Evolutionary conservation across 176 grass and related monocot species (phyloP).

Genomic region (Eleusine indica): DNA sequence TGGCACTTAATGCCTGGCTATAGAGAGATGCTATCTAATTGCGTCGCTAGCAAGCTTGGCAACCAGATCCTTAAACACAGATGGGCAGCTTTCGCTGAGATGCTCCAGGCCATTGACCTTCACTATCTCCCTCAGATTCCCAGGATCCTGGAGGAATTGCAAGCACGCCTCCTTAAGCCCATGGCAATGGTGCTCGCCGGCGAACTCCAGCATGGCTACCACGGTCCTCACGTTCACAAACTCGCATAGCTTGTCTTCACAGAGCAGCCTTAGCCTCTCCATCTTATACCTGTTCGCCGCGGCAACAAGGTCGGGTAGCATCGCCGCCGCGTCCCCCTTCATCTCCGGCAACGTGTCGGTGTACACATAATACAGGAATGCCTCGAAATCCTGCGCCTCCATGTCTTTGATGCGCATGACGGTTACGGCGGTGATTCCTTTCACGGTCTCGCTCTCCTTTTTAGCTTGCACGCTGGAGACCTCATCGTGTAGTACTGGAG

Average conservation of each 20-base stretch:
- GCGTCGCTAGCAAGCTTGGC: background rate
- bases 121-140: background rate
- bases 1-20: no score
- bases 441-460: background rate
- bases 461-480: no score
- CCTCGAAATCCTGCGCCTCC: constrained; percentile 7
- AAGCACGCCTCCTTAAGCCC: constrained; percentile 16
- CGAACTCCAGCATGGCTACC: background rate
- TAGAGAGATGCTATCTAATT: no score
- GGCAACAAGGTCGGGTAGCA: background rate
- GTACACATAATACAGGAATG: background rate
- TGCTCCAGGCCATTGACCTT: background rate
- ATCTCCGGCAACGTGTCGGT: constrained; percentile 6
- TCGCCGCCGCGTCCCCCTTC: background rate
- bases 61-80: background rate
- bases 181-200: constrained; percentile 3
- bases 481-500: background rate
- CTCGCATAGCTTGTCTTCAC: background rate
- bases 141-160: background rate
- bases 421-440: background rate
- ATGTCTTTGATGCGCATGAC: background rate
- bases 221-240: background rate
- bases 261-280: constrained; percentile 19
- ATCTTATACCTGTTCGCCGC: constrained; percentile 6
- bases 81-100: background rate